Conservation (phyloP, 768 basidiomycete genomes). For the Mycena chlorophos region DNA sequence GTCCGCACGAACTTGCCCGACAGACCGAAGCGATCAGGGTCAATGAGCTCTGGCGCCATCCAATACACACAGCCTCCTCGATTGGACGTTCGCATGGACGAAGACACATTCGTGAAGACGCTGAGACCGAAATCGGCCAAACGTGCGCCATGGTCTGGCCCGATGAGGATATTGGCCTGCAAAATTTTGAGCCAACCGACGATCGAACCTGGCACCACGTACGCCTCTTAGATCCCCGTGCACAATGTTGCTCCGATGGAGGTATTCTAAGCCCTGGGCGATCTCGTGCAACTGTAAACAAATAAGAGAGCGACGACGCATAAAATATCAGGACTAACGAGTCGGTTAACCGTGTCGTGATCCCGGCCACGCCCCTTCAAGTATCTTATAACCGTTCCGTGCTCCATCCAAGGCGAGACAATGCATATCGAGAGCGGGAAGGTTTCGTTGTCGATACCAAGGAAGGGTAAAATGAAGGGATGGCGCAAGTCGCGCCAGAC, state of each 20-base stretch:
- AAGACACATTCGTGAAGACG: slow-evolving; percentile 23
- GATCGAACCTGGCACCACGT: too few species aligned
- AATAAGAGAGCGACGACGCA: not conserved
- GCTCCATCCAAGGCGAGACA: slow-evolving; percentile 41
- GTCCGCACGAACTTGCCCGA: slow-evolving; percentile 16
- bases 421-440: slow-evolving; percentile 28
- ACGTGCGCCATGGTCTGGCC: slow-evolving; percentile 19
- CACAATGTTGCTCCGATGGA: slow-evolving; percentile 21
- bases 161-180: slow-evolving; percentile 29
- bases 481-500: slow-evolving; percentile 30
- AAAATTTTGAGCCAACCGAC: too few species aligned
- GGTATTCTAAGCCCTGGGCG: slow-evolving; percentile 21
- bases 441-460: slow-evolving; percentile 31
- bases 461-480: slow-evolving; percentile 37
- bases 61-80: slow-evolving; percentile 27
- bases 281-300: slow-evolving; percentile 19
- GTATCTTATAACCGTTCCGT: slow-evolving; percentile 21
- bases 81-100: slow-evolving; percentile 14
- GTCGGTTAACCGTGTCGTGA: slow-evolving; percentile 27
- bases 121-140: slow-evolving; percentile 36
- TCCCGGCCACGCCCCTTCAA: slow-evolving; percentile 29
- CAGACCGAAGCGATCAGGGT: slow-evolving; percentile 23
- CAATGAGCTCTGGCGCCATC: slow-evolving; percentile 34
- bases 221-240: slow-evolving; percentile 28
- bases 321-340: slow-evolving; percentile 9